Evolutionary conservation across 768 basidiomycete genomes (phyloP).

Genomic region (Leccinum rimulosum): DNA sequence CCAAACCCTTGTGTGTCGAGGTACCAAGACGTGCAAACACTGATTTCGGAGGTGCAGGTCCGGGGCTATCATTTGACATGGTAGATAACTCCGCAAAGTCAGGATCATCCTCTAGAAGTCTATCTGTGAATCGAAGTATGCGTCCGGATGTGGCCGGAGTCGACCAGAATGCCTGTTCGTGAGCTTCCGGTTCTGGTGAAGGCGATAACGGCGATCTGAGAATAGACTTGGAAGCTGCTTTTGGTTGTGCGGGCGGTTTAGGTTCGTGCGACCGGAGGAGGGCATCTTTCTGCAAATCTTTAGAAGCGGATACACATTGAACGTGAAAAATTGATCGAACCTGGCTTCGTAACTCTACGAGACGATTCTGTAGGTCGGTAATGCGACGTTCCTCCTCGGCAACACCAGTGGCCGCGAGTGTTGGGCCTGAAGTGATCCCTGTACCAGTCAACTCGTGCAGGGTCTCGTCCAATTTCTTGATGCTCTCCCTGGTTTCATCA

Average conservation of each 20-base stretch:
- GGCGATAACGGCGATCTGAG: conserved; percentile 17
- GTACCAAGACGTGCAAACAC: conserved; percentile 26
- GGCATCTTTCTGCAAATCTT: conserved; percentile 25
- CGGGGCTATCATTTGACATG: conserved; percentile 46
- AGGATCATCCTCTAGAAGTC: conserved; percentile 60
- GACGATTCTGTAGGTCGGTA: conserved; percentile 40
- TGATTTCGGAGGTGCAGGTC: conserved; percentile 33
- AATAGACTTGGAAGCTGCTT: conserved; percentile 6
- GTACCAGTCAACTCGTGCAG: conserved; percentile 32
- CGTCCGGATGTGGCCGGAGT: conserved; percentile 54
- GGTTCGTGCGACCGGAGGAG: conserved; percentile 25
- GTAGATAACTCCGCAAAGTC: conserved; percentile 51
- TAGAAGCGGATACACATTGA: background rate
- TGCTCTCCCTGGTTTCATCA: conserved; percentile 35
- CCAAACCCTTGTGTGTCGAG: conserved; percentile 7
- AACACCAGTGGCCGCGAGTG: conserved; percentile 28
- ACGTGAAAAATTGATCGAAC: conserved; percentile 24
- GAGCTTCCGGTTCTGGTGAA: conserved; percentile 30
- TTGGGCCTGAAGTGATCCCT: conserved; percentile 15
- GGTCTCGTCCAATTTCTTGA: conserved; percentile 34
- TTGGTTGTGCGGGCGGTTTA: conserved; percentile 10
- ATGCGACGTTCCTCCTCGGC: conserved; percentile 43
- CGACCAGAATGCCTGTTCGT: conserved; percentile 63
- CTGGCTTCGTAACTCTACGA: conserved; percentile 40
- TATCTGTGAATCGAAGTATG: conserved; percentile 61